phyloP scores from a whole-genome alignment of 2,329 filamentous ascomycete genomes.

The Cercospora brassicicola region DNA sequence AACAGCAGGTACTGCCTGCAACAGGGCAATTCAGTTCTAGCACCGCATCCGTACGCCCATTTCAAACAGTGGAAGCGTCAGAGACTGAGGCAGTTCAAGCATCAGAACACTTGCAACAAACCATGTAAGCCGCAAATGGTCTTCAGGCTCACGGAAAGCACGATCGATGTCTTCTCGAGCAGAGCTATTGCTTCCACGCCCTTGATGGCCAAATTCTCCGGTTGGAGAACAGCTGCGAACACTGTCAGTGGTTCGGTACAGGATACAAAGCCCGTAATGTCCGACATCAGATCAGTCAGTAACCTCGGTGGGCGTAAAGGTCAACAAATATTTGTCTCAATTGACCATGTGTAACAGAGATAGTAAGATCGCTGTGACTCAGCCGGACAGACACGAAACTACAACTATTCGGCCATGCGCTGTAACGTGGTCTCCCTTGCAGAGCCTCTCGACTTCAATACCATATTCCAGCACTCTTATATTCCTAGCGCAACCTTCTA shows the following conservation, averaged over 20 bases:
- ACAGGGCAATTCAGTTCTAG: neutral
- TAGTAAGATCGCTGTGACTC: neutral
- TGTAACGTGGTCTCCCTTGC: neutral
- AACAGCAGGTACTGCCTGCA: neutral
- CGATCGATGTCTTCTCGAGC: neutral
- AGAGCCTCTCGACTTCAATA: neutral
- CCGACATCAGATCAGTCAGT: neutral
- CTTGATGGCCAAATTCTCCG: neutral
- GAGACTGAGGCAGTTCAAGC: neutral
- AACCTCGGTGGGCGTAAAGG: neutral
- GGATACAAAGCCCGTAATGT: neutral
- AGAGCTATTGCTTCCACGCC: neutral
- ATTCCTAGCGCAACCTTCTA: neutral
- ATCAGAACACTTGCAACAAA: neutral
- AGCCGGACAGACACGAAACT: neutral
- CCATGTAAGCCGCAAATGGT: neutral
- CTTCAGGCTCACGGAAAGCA: neutral
- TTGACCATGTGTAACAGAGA: neutral
- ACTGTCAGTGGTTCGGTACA: neutral
- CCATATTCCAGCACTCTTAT: neutral
- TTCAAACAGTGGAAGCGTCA: neutral
- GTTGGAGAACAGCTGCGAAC: neutral
- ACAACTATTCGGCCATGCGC: neutral
- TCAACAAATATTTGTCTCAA: neutral
- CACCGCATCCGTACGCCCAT: neutral